Percentiles rank a stretch among this genome's conserved stretches.
Evolutionary conservation across 1,284 basidiomycete species (phyloP).

Genomic region (Irpex sp.): DNA sequence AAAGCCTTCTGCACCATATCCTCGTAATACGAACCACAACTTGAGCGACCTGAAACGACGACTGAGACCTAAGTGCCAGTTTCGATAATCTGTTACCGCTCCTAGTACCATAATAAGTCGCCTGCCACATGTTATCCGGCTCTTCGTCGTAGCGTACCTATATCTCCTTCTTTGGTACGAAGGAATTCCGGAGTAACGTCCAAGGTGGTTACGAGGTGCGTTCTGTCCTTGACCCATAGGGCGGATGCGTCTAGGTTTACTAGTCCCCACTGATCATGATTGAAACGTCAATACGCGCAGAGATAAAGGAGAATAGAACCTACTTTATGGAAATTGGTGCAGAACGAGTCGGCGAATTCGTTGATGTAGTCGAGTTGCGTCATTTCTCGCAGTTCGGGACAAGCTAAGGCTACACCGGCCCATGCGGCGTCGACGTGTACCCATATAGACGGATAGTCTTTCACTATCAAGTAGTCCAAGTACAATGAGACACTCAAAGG

Average conservation of each 20-base stretch:
- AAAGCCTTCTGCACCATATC: conserved; percentile 80
- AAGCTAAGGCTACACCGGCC: conserved; percentile 79
- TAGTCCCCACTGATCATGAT: conserved; percentile 66
- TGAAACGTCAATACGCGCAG: neutral
- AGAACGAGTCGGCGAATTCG: conserved; percentile 75
- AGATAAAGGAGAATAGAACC: neutral
- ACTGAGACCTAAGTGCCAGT: conserved; percentile 90
- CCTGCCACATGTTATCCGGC: neutral
- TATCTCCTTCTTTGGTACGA: conserved; percentile 70
- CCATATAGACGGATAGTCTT: conserved; percentile 70
- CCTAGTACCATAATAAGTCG: conserved; percentile 36
- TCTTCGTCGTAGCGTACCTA: conserved; percentile 38
- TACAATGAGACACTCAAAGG: neutral
- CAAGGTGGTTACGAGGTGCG: conserved; percentile 73
- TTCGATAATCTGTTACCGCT: conserved; percentile 88
- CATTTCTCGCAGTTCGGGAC: conserved; percentile 70
- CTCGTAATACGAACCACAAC: conserved; percentile 89
- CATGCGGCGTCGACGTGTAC: conserved; percentile 92
- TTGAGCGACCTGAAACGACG: conserved; percentile 90
- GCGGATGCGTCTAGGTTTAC: conserved; percentile 86
- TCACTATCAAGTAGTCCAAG: conserved; percentile 37
- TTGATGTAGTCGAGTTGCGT: conserved; percentile 78
- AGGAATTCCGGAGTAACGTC: conserved; percentile 89
- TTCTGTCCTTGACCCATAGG: conserved; percentile 78
- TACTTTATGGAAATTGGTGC: conserved; percentile 92